phyloP scores from a whole-genome alignment of 2,329 filamentous ascomycete species.

The Exserohilum turcica region DNA sequence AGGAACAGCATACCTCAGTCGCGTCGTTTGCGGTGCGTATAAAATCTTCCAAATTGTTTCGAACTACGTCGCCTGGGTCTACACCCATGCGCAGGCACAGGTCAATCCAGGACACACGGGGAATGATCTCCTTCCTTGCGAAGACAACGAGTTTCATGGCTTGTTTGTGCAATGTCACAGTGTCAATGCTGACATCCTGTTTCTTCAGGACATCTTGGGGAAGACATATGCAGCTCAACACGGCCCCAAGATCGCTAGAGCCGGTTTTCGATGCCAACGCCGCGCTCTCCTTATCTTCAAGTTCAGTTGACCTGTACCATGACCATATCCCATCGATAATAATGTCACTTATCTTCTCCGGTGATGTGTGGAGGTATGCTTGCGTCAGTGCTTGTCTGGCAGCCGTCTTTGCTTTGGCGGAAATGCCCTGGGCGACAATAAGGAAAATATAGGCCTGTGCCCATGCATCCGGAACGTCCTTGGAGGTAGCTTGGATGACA shows the following conservation, averaged over 20 bases:
- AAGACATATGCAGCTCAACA: conserved; percentile 67
- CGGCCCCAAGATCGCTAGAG: conserved; percentile 65
- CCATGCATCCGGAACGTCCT: conserved; percentile 70
- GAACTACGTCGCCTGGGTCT: conserved; percentile 80
- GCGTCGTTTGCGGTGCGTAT: conserved; percentile 68
- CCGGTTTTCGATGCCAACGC: conserved; percentile 69
- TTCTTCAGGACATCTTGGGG: conserved; percentile 57
- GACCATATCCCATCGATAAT: conserved; percentile 78
- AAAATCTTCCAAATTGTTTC: conserved; percentile 65
- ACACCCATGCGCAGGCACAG: conserved; percentile 77
- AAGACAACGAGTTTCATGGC: conserved; percentile 79
- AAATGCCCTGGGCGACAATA: conserved; percentile 66
- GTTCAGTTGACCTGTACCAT: conserved; percentile 71
- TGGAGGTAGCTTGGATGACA: conserved; percentile 56
- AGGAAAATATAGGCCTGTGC: conserved; percentile 83
- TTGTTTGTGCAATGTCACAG: conserved; percentile 66
- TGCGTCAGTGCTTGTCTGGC: conserved; percentile 65
- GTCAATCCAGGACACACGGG: conserved; percentile 85
- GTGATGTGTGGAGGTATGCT: conserved; percentile 64
- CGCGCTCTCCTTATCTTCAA: conserved; percentile 77
- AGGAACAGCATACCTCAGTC: conserved; percentile 58
- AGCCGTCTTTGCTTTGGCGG: conserved; percentile 67
- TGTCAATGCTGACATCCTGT: conserved; percentile 52
- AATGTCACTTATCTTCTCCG: conserved; percentile 63
- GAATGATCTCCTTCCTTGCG: conserved; percentile 76